Percentiles rank a stretch among this genome's conserved stretches.
phyloP scores from a whole-genome alignment of 257 asterid species.

The Solanum stenotomum region DNA sequence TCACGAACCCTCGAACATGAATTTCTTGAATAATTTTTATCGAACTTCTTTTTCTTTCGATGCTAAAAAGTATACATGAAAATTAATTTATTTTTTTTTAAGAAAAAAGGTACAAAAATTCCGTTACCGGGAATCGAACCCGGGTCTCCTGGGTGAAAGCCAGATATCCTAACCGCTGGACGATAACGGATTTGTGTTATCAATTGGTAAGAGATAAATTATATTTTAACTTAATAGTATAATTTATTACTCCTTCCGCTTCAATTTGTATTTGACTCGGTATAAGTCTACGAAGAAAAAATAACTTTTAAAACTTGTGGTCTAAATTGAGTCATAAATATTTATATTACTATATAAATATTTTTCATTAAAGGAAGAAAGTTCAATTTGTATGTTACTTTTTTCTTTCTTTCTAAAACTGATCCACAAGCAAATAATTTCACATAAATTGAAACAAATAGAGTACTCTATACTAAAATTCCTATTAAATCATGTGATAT shows the following conservation, averaged over 20 bases:
- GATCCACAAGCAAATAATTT: too few relatives aligned
- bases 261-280: neutral
- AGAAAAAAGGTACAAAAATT: neutral
- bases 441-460: neutral
- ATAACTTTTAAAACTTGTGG: neutral
- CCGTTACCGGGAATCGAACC: constrained; percentile 97
- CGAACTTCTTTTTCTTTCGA: too few relatives aligned
- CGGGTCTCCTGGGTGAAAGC: constrained; percentile 98
- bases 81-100: too few relatives aligned
- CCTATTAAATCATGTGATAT: neutral
- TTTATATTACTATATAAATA: too few relatives aligned
- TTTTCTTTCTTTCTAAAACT: neutral
- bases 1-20: neutral
- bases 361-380: neutral
- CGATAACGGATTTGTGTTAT: constrained; percentile 39
- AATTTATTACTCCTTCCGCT: neutral
- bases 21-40: neutral
- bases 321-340: neutral
- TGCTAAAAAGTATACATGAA: too few relatives aligned
- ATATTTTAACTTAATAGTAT: too few relatives aligned
- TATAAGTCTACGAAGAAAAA: too few relatives aligned
- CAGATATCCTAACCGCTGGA: constrained; percentile 98
- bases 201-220: fast-evolving
- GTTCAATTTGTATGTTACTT: too few relatives aligned
- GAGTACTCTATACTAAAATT: neutral